Conservation (phyloP, 768 basidiomycete genomes). For the Infundibulicybe gibba region DNA sequence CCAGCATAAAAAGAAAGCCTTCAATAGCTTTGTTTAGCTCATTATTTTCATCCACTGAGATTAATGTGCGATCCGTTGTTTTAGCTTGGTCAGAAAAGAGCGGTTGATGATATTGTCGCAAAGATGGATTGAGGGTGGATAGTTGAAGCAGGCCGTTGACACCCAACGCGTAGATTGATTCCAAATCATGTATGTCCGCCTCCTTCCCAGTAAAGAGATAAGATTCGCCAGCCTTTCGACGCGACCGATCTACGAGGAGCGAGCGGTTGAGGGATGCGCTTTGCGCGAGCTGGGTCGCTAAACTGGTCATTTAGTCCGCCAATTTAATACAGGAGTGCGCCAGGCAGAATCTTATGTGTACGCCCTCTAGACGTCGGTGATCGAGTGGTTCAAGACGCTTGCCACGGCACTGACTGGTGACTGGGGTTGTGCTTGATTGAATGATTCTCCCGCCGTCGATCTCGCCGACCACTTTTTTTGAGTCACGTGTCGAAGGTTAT, state of each 20-base stretch:
- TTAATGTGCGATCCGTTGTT: conserved; percentile 72
- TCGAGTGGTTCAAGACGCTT: not conserved
- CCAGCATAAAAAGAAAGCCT: conserved; percentile 65
- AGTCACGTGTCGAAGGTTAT: no score
- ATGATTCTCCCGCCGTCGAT: no score
- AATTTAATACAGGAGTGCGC: no score
- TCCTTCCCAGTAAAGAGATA: conserved; percentile 86
- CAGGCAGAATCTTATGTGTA: no score
- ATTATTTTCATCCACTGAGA: conserved; percentile 56
- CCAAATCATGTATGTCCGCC: conserved; percentile 83
- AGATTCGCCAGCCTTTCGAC: conserved; percentile 65
- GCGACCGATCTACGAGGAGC: conserved; percentile 62
- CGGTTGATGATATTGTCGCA: conserved; percentile 59
- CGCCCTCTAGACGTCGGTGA: not conserved
- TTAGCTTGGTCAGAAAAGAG: conserved; percentile 83
- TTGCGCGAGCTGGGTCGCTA: conserved; percentile 79
- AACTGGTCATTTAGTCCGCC: conserved; percentile 52
- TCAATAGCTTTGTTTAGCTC: conserved; percentile 61
- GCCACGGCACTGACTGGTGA: not conserved
- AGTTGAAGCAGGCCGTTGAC: conserved; percentile 77
- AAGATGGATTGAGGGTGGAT: conserved; percentile 49
- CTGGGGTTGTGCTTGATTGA: not conserved
- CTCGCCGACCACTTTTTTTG: no score
- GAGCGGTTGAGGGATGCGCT: conserved; percentile 76
- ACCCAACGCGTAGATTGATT: conserved; percentile 79